Percentiles rank a stretch among this genome's conserved stretches.
phyloP scores from a whole-genome alignment of 352 stramenopile species.

The Blastocystis sp. region DNA sequence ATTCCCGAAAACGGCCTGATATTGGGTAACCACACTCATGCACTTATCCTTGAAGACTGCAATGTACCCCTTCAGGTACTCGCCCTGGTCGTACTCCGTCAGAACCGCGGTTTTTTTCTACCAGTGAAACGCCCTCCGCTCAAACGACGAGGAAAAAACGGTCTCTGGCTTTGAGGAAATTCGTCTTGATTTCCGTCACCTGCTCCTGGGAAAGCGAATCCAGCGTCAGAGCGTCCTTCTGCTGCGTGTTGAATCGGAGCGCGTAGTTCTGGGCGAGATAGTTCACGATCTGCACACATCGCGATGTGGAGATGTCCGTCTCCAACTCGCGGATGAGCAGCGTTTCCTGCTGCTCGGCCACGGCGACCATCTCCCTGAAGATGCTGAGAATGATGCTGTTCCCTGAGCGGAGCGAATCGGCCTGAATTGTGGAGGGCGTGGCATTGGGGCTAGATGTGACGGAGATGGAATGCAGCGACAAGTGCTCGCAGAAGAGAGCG shows the following conservation, averaged over 20 bases:
- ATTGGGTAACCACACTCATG: constrained; percentile 20
- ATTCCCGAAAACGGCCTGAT: constrained; percentile 53
- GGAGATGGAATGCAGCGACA: background rate
- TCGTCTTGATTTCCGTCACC: constrained; percentile 22
- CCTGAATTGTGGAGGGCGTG: background rate
- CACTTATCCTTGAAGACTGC: constrained; percentile 48
- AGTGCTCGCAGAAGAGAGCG: constrained; percentile 57
- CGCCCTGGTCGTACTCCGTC: constrained; percentile 27
- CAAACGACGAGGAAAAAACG: constrained; percentile 28
- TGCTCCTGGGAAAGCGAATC: constrained; percentile 3
- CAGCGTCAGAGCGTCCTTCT: background rate
- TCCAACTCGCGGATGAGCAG: constrained; percentile 50
- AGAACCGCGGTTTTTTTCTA: constrained; percentile 33
- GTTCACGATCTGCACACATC: constrained; percentile 46
- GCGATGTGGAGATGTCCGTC: constrained; percentile 57
- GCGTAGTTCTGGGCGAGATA: constrained; percentile 47
- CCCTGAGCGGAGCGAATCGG: background rate
- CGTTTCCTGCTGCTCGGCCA: constrained; percentile 57
- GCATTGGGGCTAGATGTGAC: background rate
- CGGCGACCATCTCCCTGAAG: constrained; percentile 55
- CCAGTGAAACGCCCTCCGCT: no score
- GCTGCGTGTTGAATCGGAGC: constrained; percentile 21
- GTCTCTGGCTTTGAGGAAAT: constrained; percentile 44
- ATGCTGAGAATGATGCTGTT: constrained; percentile 39
- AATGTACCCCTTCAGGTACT: constrained; percentile 35